Base-by-base conservation (phyloP, 2,329 filamentous ascomycete genomes). In the Aureobasidium pullulans region DNA sequence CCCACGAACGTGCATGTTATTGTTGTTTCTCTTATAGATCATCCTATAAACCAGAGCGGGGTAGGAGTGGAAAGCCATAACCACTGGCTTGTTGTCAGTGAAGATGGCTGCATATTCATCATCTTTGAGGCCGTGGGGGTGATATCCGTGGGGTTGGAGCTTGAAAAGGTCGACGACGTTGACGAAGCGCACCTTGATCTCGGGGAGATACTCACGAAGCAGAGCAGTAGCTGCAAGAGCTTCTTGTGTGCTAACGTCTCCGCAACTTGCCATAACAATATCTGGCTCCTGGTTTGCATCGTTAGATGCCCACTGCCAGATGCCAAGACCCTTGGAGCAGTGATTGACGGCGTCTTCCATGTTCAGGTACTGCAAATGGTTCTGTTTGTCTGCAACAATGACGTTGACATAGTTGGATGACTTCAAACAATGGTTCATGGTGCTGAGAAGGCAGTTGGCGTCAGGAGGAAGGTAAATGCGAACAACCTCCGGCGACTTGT, bases 161-260 rank as follows among this genome's bases (percentile, higher is more conserved):
- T 88, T 89, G 84, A 92, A 91, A 28, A 92, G 79, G 67, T 92
- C 89, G 23, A 91, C 86, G 4, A 87, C 84, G 71, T 92, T 92
- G 73, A 92, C 87, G 72, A 87, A 89, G 63, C 88, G 85, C 69
- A 92, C 82, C 73, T 88, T 89, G 64, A 92, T 78, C 3, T 85
- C 77, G 2, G 88, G 88, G 61, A 91, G 80, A 70, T 88, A 76
- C 59, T 85, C 77, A n/a, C 89, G 81, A 8, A 92, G 79, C 13
- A 92, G 78, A 29, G 88, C 87, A 13, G 87, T 87, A 42, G 88
- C 88, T 1, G 88, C 88, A 1, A 92, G 77, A 0, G 86, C 81
- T 74, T 92, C 88, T 66, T 87, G 83, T 0, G 88, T 91, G 46
- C 84, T 81, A 31, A 90, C 83, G 66, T 91, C 88, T 60, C 88